Base-by-base conservation (phyloP, 768 basidiomycete species). In the Kockovaella imperatae region DNA sequence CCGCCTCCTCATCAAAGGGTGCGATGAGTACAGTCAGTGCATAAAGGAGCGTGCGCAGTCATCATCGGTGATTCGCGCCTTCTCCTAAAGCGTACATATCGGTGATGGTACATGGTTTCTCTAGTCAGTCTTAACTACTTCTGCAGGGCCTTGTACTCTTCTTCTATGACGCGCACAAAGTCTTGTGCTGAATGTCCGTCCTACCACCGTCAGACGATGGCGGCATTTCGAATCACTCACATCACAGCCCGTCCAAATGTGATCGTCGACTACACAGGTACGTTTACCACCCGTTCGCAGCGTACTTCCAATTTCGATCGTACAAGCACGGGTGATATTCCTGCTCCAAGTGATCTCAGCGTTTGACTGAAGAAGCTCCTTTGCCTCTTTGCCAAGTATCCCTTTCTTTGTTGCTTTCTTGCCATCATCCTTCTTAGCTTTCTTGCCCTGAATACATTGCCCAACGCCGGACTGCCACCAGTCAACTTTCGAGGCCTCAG, bases 271-370 rank as follows among this genome's bases (percentile, higher is more conserved):
- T 32, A 88, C 76, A 62, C 87, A 89, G 13, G 83, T 79, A 53
- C 77, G 73, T 55, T 74, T 75, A 2, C 75, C 77, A 58, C 25
- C 47, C 17, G 25, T 35, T 2, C 35, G 47, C 3, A 58, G 10
- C 5, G 54, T 61, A 42, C 60, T 62, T 3, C 79, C 83, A 60
- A 96, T 85, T 31, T 87, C 60, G 36, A 96, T 75, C 5, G 89
- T 89, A 73, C 90, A 95, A 65, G 87, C 90, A 72, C 83, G 89
- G 46, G 81, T 84, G 60, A 91, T 79, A 3, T 74, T 78, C 60
- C 81, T 50, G 17, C 72, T 57, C 45, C 72, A 55, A 1, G 73
- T 77, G 25, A 68, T 52, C 25, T 64, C 53, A 18, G 82, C 75
- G 56, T 82, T 91, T 42, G 81, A 74, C 52, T 76, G 73, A 55